phyloP scores from a whole-genome alignment of 2,329 filamentous ascomycete species.

The Colletotrichum spaethianum region DNA sequence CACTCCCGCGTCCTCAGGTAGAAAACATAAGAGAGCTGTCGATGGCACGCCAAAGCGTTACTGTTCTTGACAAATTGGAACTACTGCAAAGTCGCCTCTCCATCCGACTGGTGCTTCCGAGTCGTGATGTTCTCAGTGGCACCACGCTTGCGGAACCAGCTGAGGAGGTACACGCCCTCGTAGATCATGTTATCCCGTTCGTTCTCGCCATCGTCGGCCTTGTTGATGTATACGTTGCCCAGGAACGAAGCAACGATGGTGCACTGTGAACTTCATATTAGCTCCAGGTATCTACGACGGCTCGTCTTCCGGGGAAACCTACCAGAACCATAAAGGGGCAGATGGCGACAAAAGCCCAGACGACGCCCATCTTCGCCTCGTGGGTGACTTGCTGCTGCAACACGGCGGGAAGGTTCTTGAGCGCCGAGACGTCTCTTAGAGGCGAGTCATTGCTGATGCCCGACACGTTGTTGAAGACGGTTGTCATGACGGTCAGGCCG shows the following conservation, averaged over 20 bases:
- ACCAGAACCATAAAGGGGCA: conserved; percentile 68
- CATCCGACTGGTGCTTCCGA: conserved; percentile 6
- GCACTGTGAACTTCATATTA: conserved; percentile 40
- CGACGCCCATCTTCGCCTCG: conserved; percentile 69
- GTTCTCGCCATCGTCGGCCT: conserved; percentile 46
- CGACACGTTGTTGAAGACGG: conserved; percentile 75
- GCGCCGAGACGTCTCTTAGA: conserved; percentile 52
- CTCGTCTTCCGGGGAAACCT: conserved; percentile 33
- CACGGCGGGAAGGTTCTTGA: conserved; percentile 51
- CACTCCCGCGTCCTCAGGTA: not conserved
- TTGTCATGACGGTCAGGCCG: conserved; percentile 76
- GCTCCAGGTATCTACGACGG: not conserved
- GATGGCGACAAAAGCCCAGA: conserved; percentile 75
- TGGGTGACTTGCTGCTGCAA: conserved; percentile 56
- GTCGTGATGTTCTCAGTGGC: not conserved
- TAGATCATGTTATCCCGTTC: conserved; percentile 47
- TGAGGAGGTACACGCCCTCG: conserved; percentile 49
- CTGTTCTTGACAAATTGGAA: not conserved
- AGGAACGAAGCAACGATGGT: conserved; percentile 47
- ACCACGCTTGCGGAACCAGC: conserved; percentile 18
- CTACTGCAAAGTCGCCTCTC: conserved; percentile 2
- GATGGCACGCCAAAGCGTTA: not conserved
- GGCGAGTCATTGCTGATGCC: conserved; percentile 46
- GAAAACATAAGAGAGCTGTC: not conserved
- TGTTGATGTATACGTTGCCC: conserved; percentile 52